Conservation (phyloP, 257 asterid genomes). For the Gentiana straminea region DNA sequence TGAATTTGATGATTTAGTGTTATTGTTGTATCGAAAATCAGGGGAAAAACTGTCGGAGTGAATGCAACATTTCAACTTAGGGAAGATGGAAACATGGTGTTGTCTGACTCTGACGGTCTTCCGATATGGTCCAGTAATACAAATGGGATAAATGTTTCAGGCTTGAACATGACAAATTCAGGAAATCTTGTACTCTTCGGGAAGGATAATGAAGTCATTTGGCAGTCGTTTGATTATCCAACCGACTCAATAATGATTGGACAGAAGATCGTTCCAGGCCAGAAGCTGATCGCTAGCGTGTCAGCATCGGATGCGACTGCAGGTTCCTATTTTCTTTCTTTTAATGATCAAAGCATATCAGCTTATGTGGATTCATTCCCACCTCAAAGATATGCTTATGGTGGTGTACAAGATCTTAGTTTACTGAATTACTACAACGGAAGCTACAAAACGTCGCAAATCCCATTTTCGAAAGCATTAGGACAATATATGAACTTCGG, state of each 20-base stretch:
- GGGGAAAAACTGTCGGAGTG: not conserved
- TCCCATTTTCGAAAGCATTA: not conserved
- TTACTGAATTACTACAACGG: slow-evolving; percentile 2
- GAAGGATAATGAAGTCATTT: slow-evolving; percentile 6
- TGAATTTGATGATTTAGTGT: no score
- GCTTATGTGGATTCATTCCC: slow-evolving; percentile 10
- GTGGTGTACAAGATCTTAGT: not conserved
- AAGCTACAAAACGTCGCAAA: slow-evolving; percentile 1
- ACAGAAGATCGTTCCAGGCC: not conserved
- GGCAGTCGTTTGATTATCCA: slow-evolving; percentile 15
- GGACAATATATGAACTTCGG: slow-evolving; percentile 12
- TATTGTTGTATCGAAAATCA: not conserved
- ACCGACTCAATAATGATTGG: slow-evolving; percentile 9
- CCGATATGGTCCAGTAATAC: slow-evolving; percentile 14
- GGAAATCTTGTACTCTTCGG: slow-evolving; percentile 14
- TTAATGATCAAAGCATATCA: not conserved
- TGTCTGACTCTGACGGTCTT: slow-evolving; percentile 2
- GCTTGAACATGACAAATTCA: slow-evolving; percentile 10
- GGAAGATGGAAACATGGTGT: not conserved
- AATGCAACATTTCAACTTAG: not conserved
- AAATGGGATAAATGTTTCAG: slow-evolving; percentile 6
- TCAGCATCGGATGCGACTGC: slow-evolving; percentile 6
- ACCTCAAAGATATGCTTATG: slow-evolving; percentile 2
- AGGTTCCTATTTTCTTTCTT: slow-evolving; percentile 5
- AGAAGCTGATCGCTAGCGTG: slow-evolving; percentile 11